Percentiles rank a stretch among this genome's conserved stretches.
These are phyloP conservation scores for Aphanomyces astaci DNA, from an alignment of 352 stramenopile genomes.

Conservation along the genomic window DNA sequence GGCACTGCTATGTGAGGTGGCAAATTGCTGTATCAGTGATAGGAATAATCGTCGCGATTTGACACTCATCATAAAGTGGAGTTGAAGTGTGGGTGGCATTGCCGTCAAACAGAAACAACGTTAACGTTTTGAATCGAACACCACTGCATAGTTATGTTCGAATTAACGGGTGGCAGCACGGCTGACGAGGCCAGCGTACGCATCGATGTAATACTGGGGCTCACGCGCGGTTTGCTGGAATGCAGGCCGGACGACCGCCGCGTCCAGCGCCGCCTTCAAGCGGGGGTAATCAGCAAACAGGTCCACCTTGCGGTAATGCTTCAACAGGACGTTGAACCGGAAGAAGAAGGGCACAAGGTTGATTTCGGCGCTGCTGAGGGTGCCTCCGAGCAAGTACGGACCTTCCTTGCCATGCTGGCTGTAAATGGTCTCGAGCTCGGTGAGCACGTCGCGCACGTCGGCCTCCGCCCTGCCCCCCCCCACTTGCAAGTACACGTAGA, in stretches of 20 bases:
- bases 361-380: conserved; percentile 14
- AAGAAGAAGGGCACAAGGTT: conserved; percentile 11
- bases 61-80: too few relatives aligned
- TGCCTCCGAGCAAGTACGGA: conserved; percentile 6
- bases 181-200: neutral
- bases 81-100: too few relatives aligned
- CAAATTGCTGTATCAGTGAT: too few relatives aligned
- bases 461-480: neutral
- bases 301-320: neutral
- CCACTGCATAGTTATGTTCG: neutral
- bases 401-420: conserved; percentile 2
- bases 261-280: neutral
- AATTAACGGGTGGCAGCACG: neutral
- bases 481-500: conserved; percentile 1
- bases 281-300: neutral
- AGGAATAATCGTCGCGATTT: too few relatives aligned
- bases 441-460: neutral
- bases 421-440: conserved; percentile 15
- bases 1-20: too few relatives aligned
- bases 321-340: conserved; percentile 6
- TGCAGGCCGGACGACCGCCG: neutral
- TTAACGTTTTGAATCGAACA: too few relatives aligned
- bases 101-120: too few relatives aligned
- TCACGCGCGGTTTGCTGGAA: neutral
- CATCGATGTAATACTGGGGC: conserved; percentile 7